Evolutionary conservation across 495 filamentous ascomycete species (phyloP), one percentile per base, ranked within the genome.

Genomic region (Aspergillus hancockii): DNA sequence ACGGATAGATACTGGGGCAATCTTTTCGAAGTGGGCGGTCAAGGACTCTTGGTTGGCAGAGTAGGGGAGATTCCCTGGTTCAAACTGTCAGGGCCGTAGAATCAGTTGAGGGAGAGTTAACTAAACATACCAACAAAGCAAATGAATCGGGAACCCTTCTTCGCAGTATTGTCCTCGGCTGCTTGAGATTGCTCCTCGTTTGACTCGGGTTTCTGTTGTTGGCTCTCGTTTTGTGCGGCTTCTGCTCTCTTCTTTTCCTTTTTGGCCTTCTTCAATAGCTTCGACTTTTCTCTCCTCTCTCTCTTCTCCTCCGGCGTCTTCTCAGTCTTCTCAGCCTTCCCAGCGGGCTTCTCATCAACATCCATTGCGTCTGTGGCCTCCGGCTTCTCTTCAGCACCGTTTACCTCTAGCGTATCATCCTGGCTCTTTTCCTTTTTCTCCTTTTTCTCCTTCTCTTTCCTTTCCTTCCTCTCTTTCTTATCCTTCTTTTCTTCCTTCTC

Each of bases 61-160:
- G 83, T 82, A 97, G 50, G 94, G 94, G 10, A 98, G 89, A 81
- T 97, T 97, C 64, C 88, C 87, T 47, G 23, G 38, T 41, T 3
- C 4, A 41, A 18, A 3, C 12, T 3, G 16, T 41, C 16, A 41
- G 38, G 16, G 13, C 16, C 13, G 14, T 12, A 14, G 8, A 14
- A 18, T 6, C 16, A 41, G 4, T 7, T 18, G 22, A 3, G 4
- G 36, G 19, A 10, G 23, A 36, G 52, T 12, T 47, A 34, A 23
- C 19, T 12, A n/a, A 18, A 68, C 66, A 51, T 75, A 88, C 89
- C 89, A 58, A 96, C 83, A 76, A 97, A 96, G 70, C 86, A 85
- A 59, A 95, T 93, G 79, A 95, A 95, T 58, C 91, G 83, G 23
- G 78, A 65, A 19, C 74, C 68, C 67, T 86, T 87, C 55, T 56